Evolutionary conservation across 2,329 filamentous ascomycete genomes (phyloP).

Genomic region (Colletotrichum sp.): DNA sequence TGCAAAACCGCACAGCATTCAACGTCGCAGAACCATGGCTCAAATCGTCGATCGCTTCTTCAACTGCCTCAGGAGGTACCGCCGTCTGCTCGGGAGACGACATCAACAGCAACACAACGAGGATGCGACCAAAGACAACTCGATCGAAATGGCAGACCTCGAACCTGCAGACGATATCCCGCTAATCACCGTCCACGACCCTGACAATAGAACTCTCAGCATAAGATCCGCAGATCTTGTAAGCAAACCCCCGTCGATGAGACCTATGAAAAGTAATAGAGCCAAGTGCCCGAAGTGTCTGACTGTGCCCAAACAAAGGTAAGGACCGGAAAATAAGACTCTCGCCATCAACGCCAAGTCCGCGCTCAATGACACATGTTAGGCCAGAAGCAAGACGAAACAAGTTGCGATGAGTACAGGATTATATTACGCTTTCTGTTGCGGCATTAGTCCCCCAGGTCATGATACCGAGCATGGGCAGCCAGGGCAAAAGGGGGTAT

Average conservation of each 20-base stretch:
- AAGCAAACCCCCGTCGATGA: background rate
- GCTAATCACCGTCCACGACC: background rate
- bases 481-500: constrained; percentile 64
- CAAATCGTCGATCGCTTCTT: background rate
- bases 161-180: background rate
- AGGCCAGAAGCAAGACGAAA: background rate
- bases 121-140: background rate
- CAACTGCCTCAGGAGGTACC: background rate
- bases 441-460: constrained; percentile 29
- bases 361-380: background rate
- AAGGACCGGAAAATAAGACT: background rate
- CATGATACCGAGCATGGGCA: constrained; percentile 61
- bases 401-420: background rate
- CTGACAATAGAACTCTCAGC: background rate
- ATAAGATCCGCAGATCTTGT: background rate
- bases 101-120: background rate
- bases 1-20: background rate
- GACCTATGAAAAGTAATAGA: background rate
- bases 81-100: background rate
- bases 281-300: background rate
- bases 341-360: background rate
- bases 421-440: background rate
- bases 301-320: background rate
- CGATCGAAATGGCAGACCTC: background rate
- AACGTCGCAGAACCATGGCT: background rate